Evolutionary conservation across 2,329 filamentous ascomycete species (phyloP).

Genomic region (Penicillium rolfsii): DNA sequence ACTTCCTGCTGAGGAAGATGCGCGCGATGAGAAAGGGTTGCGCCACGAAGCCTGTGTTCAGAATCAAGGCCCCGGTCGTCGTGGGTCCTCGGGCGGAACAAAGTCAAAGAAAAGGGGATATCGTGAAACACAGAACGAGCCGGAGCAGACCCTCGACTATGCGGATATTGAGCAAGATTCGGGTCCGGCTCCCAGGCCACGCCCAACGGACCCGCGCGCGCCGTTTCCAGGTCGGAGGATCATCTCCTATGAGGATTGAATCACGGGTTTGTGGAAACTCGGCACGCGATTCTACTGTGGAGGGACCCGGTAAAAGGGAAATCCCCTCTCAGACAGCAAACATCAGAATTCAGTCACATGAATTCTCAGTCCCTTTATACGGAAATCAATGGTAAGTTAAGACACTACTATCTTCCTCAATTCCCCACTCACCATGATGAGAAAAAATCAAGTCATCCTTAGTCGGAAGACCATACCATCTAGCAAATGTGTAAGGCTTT

Average conservation of each 20-base stretch:
- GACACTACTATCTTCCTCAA: background rate
- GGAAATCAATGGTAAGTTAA: background rate
- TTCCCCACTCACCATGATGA: conserved; percentile 68
- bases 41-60: background rate
- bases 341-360: background rate
- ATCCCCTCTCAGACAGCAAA: background rate
- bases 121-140: conserved; percentile 22
- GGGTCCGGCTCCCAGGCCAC: background rate
- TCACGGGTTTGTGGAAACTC: background rate
- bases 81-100: conserved; percentile 1
- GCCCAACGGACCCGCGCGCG: conserved; percentile 3
- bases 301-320: background rate
- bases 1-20: background rate
- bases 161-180: conserved; percentile 22
- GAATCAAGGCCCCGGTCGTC: background rate
- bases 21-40: background rate
- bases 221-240: conserved; percentile 37
- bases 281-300: background rate
- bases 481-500: conserved; percentile 44
- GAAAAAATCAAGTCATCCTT: conserved; percentile 92
- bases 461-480: conserved; percentile 68
- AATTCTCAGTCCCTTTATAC: background rate
- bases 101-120: background rate
- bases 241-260: conserved; percentile 44
- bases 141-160: conserved; percentile 54